These are phyloP conservation scores for Chlamydomonas eustigma DNA, from an alignment of 139 green algal species.

Conservation along the genomic window DNA sequence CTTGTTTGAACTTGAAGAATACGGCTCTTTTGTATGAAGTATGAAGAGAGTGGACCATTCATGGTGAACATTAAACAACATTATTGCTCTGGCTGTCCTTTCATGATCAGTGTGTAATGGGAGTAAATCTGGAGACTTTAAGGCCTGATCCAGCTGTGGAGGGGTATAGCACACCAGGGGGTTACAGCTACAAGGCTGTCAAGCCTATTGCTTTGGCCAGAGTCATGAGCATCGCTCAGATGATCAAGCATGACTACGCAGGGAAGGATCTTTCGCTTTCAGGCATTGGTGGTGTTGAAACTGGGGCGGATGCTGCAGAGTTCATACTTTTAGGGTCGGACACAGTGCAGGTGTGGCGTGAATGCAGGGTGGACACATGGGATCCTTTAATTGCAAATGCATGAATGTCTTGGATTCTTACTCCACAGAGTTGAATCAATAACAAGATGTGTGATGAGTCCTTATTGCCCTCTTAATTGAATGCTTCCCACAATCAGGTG, in stretches of 20 bases:
- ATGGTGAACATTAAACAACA: no score
- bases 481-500: no score
- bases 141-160: constrained; percentile 71
- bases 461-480: no score
- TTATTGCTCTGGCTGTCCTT: no score
- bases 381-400: no score
- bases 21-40: no score
- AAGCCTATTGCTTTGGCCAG: constrained; percentile 94
- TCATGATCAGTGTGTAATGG: constrained; percentile 73
- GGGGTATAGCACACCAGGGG: constrained; percentile 72
- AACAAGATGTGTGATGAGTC: no score
- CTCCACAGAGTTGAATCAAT: no score
- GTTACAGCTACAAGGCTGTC: constrained; percentile 82
- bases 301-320: constrained; percentile 87
- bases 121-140: constrained; percentile 91
- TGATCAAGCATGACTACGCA: constrained; percentile 70
- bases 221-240: constrained; percentile 48
- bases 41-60: no score
- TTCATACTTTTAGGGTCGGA: constrained; percentile 91
- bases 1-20: constrained; percentile 5
- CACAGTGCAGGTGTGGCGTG: constrained; percentile 93
- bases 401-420: no score
- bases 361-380: no score
- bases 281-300: constrained; percentile 90
- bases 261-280: constrained; percentile 54